A percentile compares a stretch with the other conserved stretches of the same genome.
Conservation (phyloP, 2,329 filamentous ascomycete genomes). For the Helminthosporium solani region DNA sequence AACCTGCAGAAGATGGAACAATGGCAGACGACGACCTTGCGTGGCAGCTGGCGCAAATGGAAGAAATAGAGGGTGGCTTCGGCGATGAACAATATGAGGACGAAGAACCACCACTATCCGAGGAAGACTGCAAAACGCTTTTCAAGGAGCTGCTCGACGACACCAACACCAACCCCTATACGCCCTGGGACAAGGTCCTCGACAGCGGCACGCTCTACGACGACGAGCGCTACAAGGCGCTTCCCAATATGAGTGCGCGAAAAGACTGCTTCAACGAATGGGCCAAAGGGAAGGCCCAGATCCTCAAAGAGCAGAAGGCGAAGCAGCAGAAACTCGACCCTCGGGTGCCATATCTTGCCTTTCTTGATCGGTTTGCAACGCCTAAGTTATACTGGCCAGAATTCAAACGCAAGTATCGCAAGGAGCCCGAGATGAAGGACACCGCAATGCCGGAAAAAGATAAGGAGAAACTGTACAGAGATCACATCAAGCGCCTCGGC, state of each 20-base stretch:
- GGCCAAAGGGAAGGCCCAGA: slow-evolving; percentile 73
- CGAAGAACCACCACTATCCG: slow-evolving; percentile 68
- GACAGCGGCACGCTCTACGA: slow-evolving; percentile 80
- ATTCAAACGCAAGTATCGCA: slow-evolving; percentile 87
- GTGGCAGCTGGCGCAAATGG: slow-evolving; percentile 87
- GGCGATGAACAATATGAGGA: slow-evolving; percentile 76
- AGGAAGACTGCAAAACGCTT: slow-evolving; percentile 72
- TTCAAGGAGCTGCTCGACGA: slow-evolving; percentile 89
- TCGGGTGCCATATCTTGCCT: slow-evolving; percentile 74
- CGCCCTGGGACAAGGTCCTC: slow-evolving; percentile 85
- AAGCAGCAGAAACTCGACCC: slow-evolving; percentile 81
- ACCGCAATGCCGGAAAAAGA: slow-evolving; percentile 62
- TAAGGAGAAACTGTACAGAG: slow-evolving; percentile 75
- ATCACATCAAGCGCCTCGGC: slow-evolving; percentile 67
- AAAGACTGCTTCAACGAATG: slow-evolving; percentile 83
- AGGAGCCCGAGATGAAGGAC: slow-evolving; percentile 78
- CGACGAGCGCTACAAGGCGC: slow-evolving; percentile 81
- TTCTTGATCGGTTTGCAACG: slow-evolving; percentile 78
- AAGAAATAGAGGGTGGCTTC: slow-evolving; percentile 68
- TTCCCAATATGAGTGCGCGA: slow-evolving; percentile 77
- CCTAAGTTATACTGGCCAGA: slow-evolving; percentile 97
- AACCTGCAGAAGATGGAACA: slow-evolving; percentile 46
- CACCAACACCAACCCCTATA: slow-evolving; percentile 78
- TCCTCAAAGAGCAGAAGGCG: slow-evolving; percentile 70
- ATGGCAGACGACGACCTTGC: slow-evolving; percentile 94